Evolutionary conservation across 345 rosid genomes (phyloP), one percentile per base, ranked within the genome.

Genomic region (Citrus unshiu): DNA sequence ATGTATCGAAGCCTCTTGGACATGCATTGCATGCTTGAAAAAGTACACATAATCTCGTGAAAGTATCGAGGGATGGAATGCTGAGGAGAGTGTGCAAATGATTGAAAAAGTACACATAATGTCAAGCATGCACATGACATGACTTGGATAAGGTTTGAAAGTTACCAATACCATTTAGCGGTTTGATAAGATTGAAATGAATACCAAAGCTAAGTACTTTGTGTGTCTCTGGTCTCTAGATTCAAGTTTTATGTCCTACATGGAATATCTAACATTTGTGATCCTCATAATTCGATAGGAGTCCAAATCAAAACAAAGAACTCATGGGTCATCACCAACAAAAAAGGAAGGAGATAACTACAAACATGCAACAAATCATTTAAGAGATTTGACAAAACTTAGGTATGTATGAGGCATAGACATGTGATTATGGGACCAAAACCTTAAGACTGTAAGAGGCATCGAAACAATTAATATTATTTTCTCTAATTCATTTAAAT

Each of bases 81-180:
- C 51, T 13, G 19, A 39, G 64, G 43, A 40, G 54, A 54, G 34
- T 35, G 30, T 66, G 58, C 40, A 71, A 24, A 57, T 67, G 68
- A 30, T 30, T 30, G 32, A 30, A 30, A 30, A 30, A 30, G 32
- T 30, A 30, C 32, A 30, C 32, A 30, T 30, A 39, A 18, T 72
- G 35, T 67, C 61, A 43, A 58, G 24, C 34, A 4, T 6, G 25
- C 18, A 54, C 65, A 51, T 24, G 72, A 76, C 24, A 34, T 35
- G 79, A 76, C 67, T 24, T 49, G 63, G 72, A 75, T 64, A 65
- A 65, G 71, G 65, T 25, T 57, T 54, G 79, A 35, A 25, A 51
- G 18, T 54, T 21, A 64, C 6, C 30, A 9, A 10, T 18, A 73
- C 46, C 27, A 37, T 16, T 57, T 74, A 25, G 57, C 9, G 37